phyloP scores from a whole-genome alignment of 345 rosid species.

The Pseudoturritis turrita region DNA sequence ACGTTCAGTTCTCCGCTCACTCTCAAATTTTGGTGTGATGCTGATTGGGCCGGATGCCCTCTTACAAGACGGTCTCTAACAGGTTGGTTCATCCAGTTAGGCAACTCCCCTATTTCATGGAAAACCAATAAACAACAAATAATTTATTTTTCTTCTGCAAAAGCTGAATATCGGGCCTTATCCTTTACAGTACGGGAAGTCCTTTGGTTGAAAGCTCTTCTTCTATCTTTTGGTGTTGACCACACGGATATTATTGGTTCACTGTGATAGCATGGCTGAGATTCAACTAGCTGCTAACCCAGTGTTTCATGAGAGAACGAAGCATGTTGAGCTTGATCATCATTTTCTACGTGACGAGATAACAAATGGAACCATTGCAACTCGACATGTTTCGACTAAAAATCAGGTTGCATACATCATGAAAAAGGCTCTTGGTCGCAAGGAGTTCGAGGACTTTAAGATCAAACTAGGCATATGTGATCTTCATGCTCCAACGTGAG shows the following conservation, averaged over 20 bases:
- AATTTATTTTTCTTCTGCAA: fast-evolving
- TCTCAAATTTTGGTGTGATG: neutral
- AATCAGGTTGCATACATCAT: neutral
- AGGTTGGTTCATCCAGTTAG: neutral
- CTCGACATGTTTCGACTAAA: neutral
- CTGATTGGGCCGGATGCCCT: neutral
- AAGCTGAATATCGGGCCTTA: neutral
- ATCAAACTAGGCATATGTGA: neutral
- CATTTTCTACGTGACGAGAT: neutral
- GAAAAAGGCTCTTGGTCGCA: neutral
- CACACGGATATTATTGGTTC: fast-evolving
- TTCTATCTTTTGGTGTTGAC: neutral
- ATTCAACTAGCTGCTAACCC: neutral
- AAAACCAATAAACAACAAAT: neutral
- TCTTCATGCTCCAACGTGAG: neutral
- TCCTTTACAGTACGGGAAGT: neutral
- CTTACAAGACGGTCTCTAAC: fast-evolving
- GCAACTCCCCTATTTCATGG: neutral
- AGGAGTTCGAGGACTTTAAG: neutral
- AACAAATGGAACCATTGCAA: neutral
- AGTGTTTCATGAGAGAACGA: neutral
- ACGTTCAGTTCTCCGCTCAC: fast-evolving
- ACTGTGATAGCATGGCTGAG: neutral
- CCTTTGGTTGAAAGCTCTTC: neutral
- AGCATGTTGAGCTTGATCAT: neutral